Evolutionary conservation across 116 monocot species (phyloP), one percentile per base, ranked within the genome.

Genomic region (Cymodocea nodosa): DNA sequence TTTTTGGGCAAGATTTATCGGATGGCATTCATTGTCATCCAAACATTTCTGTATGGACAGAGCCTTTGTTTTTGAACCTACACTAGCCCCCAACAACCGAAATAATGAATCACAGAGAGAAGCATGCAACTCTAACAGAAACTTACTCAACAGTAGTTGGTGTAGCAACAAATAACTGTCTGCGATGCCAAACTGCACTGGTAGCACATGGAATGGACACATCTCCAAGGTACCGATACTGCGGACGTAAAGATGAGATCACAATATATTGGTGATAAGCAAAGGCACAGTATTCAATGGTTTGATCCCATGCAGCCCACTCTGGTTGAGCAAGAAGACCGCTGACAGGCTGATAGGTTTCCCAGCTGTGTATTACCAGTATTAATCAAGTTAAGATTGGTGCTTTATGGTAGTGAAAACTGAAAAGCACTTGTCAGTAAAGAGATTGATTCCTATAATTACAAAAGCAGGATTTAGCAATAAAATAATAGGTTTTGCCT

Each of bases 301-400:
- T 99, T 69, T 92, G 89, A 68, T 99, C 99, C 99, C 99, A 99
- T 57, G 89, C 99, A 62, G 87, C 79, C 99, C 99, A 99, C 81
- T 99, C 99, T 40, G 99, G 99, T 71, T 99, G 99, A 15, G 89
- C 77, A 66, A 99, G 73, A 68, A 99, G 86, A 50, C 92, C 89
- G 37, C 99, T 82, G 37, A 99, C 92, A 60, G 99, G 79, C 77
- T 92, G 99, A 70, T 79, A 92, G 48, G 86, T 99, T 64, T 99
- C 99, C 99, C 99, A 99, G 67, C 99, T 99, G 86, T 77, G 83
- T 58, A 11, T 35, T 49, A 16, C 25, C 37, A 69, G 40, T 35
- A 51, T 50, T 65, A 51, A 12, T 65, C 18, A 50, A 50, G 15
- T 9, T 23, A 51, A 37, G 19, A 37, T 44, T 44, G 36, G 1